Conservation (phyloP, 208 protist species). For the Leishmania martiniquensis region DNA sequence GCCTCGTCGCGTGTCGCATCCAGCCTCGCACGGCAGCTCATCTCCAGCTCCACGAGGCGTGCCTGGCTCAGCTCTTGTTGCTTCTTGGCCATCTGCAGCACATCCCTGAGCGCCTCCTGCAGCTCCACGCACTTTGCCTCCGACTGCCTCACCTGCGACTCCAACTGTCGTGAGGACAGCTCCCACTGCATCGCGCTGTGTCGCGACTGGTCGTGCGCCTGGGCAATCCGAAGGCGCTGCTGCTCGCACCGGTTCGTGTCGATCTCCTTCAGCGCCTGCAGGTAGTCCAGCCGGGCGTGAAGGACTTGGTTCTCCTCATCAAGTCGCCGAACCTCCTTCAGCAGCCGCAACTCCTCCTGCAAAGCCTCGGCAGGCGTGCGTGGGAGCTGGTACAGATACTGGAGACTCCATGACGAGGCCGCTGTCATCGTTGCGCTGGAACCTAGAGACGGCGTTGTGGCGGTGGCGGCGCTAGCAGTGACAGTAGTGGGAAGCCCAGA, state of each 20-base stretch:
- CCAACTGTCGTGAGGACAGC: slow-evolving; percentile 27
- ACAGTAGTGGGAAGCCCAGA: not conserved
- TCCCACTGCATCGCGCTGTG: slow-evolving; percentile 43
- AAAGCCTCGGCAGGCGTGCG: slow-evolving; percentile 54
- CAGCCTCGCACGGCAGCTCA: slow-evolving; percentile 17
- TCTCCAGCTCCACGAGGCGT: slow-evolving; percentile 20
- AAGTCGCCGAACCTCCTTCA: slow-evolving; percentile 46
- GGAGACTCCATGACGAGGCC: slow-evolving; percentile 27
- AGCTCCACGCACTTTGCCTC: slow-evolving; percentile 25
- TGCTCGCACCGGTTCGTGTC: slow-evolving; percentile 39
- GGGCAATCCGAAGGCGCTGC: slow-evolving; percentile 30
- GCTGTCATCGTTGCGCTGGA: slow-evolving; percentile 4
- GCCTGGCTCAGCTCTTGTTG: slow-evolving; percentile 23
- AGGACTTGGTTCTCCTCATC: slow-evolving; percentile 44
- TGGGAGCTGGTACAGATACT: slow-evolving; percentile 56
- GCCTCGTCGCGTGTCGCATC: slow-evolving; percentile 19
- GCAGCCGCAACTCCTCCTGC: slow-evolving; percentile 59
- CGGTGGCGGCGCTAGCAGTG: not conserved
- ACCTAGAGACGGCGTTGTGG: slow-evolving; percentile 2
- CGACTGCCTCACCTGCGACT: slow-evolving; percentile 28
- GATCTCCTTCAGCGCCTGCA: slow-evolving; percentile 36
- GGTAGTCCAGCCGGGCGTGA: slow-evolving; percentile 32
- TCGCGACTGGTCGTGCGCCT: slow-evolving; percentile 43
- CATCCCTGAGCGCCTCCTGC: slow-evolving; percentile 10
- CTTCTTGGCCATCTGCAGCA: slow-evolving; percentile 24